phyloP scores from a whole-genome alignment of 495 filamentous ascomycete species.

The Aspergillus haitiensis region DNA sequence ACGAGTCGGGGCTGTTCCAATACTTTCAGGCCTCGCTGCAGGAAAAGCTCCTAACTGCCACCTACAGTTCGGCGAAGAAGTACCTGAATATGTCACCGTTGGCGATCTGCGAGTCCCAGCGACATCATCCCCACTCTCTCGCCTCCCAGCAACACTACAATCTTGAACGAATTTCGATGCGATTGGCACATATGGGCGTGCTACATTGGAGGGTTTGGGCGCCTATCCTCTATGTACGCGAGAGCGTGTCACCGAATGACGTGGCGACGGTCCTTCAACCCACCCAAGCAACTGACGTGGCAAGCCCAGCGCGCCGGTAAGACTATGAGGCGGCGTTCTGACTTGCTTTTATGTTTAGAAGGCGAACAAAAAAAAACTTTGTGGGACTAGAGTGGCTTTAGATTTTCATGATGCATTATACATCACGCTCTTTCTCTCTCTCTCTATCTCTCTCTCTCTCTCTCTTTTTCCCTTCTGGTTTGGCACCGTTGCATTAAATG shows the following conservation, averaged over 20 bases:
- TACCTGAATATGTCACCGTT: conserved; percentile 46
- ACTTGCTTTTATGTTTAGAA: background rate
- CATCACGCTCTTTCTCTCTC: too few relatives aligned
- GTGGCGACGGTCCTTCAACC: conserved; percentile 20
- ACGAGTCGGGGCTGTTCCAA: conserved; percentile 39
- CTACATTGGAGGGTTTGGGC: conserved; percentile 90
- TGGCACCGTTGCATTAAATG: too few relatives aligned
- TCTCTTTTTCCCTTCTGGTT: too few relatives aligned
- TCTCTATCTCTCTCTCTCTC: too few relatives aligned
- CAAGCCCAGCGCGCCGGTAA: conserved; percentile 9
- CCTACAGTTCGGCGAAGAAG: conserved; percentile 34
- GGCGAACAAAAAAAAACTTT: too few relatives aligned
- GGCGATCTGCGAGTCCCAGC: conserved; percentile 50
- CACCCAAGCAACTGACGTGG: conserved; percentile 18
- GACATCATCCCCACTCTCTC: conserved; percentile 27
- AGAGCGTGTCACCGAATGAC: conserved; percentile 33
- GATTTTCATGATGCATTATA: too few relatives aligned
- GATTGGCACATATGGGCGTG: conserved; percentile 74
- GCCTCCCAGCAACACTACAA: conserved; percentile 43
- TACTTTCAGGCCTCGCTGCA: conserved; percentile 37
- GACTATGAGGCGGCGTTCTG: background rate
- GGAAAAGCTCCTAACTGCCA: conserved; percentile 38
- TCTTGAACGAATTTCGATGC: conserved; percentile 66
- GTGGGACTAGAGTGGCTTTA: too few relatives aligned
- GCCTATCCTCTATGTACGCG: conserved; percentile 60